Evolutionary conservation across 1,284 basidiomycete species (phyloP).

Genomic region (Ustilago hordei): DNA sequence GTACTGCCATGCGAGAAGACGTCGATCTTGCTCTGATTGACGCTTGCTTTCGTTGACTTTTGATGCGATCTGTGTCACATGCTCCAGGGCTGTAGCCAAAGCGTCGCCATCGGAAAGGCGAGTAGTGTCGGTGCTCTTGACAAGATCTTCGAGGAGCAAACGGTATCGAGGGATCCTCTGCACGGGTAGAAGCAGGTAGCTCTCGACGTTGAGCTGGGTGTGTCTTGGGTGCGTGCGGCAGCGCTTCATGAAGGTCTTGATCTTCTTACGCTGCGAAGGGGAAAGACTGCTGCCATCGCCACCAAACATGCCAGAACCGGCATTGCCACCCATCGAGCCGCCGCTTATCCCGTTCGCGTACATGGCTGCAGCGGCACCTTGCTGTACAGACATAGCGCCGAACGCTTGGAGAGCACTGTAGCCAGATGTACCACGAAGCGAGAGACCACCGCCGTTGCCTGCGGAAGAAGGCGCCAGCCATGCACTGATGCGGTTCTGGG

Average conservation of each 20-base stretch:
- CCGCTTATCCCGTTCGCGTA: conserved; percentile 7
- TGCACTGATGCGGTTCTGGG: conserved; percentile 41
- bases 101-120: conserved; percentile 44
- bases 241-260: conserved; percentile 64
- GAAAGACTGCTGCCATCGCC: conserved; percentile 22
- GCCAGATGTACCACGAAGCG: conserved; percentile 29
- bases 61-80: conserved; percentile 62
- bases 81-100: conserved; percentile 56
- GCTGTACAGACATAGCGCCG: conserved; percentile 29
- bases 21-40: conserved; percentile 58
- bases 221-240: conserved; percentile 77
- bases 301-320: conserved; percentile 16
- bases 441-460: conserved; percentile 41
- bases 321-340: conserved; percentile 12
- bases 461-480: conserved; percentile 46
- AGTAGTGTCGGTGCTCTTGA: conserved; percentile 53
- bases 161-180: conserved; percentile 96
- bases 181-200: conserved; percentile 91
- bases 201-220: conserved; percentile 95
- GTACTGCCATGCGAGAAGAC: conserved; percentile 77
- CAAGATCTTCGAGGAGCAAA: conserved; percentile 74
- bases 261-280: conserved; percentile 53
- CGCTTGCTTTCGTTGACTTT: conserved; percentile 71
- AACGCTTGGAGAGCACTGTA: conserved; percentile 24
- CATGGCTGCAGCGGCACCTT: conserved; percentile 26